Evolutionary conservation across 1,139 yeast genomes (phyloP).

Genomic region (Ashbya aceris): DNA sequence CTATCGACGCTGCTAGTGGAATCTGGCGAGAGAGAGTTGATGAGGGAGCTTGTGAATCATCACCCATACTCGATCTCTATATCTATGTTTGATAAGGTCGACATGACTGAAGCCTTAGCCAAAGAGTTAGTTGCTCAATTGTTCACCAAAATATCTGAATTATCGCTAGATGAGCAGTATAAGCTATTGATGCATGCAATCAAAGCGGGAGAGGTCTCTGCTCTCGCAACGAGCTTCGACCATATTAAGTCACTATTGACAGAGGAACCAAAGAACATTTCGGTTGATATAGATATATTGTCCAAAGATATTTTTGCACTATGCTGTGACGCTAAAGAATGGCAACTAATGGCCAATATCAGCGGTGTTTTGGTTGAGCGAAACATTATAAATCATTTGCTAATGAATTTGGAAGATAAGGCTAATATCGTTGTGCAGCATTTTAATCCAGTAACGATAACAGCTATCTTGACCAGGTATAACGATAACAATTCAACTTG

Average conservation of each 20-base stretch:
- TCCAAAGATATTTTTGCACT: not conserved
- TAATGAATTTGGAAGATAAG: not conserved
- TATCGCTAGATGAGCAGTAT: conserved; percentile 1
- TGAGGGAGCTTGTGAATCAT: conserved; percentile 6
- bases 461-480: conserved; percentile 9
- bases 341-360: not conserved
- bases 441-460: conserved; percentile 2
- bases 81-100: not conserved
- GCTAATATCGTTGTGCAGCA: not conserved
- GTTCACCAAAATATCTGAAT: not conserved
- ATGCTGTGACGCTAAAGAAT: not conserved
- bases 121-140: not conserved
- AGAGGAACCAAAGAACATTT: not conserved
- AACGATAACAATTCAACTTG: conserved; percentile 7
- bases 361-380: not conserved
- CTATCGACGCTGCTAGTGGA: conserved; percentile 7
- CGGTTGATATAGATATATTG: not conserved
- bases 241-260: not conserved
- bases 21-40: conserved; percentile 4
- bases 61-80: conserved; percentile 4
- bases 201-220: not conserved
- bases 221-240: not conserved
- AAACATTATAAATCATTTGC: not conserved
- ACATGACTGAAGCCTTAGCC: not conserved
- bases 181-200: not conserved